A percentile compares a stretch with the other conserved stretches of the same genome.
phyloP scores from a whole-genome alignment of 2,329 filamentous ascomycete genomes.

The Alternaria sp. region DNA sequence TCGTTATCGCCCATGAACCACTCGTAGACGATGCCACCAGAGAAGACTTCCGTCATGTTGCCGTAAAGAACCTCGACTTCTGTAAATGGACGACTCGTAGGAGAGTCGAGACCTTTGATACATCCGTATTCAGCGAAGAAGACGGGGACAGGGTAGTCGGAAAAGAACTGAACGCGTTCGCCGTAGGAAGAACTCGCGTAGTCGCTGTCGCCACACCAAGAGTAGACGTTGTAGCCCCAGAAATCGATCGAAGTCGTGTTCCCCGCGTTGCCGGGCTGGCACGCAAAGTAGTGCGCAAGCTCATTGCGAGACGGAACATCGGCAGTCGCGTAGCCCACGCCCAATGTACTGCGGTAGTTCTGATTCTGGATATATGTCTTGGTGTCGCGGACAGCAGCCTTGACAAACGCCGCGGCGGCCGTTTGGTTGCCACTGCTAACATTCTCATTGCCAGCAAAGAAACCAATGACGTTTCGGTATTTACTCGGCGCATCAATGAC shows the following conservation, averaged over 20 bases:
- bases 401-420: constrained; percentile 88
- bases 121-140: constrained; percentile 99
- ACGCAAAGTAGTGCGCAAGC: constrained; percentile 94
- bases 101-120: constrained; percentile 62
- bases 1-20: constrained; percentile 92
- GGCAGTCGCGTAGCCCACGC: constrained; percentile 94
- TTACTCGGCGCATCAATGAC: constrained; percentile 82
- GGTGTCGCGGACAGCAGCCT: constrained; percentile 93
- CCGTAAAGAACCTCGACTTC: constrained; percentile 86
- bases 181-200: constrained; percentile 80
- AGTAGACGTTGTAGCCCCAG: constrained; percentile 99
- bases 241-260: constrained; percentile 78
- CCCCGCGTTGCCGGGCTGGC: constrained; percentile 62
- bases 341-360: constrained; percentile 73
- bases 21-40: constrained; percentile 97
- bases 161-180: constrained; percentile 83
- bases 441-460: constrained; percentile 99
- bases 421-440: constrained; percentile 89
- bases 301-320: constrained; percentile 85
- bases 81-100: constrained; percentile 76
- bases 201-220: constrained; percentile 90
- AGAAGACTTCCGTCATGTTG: constrained; percentile 87
- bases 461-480: constrained; percentile 92
- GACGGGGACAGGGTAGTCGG: constrained; percentile 86
- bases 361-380: constrained; percentile 88